These are phyloP conservation scores for Kwoniella europaea DNA, from an alignment of 768 basidiomycete species.

Conservation along the genomic window DNA sequence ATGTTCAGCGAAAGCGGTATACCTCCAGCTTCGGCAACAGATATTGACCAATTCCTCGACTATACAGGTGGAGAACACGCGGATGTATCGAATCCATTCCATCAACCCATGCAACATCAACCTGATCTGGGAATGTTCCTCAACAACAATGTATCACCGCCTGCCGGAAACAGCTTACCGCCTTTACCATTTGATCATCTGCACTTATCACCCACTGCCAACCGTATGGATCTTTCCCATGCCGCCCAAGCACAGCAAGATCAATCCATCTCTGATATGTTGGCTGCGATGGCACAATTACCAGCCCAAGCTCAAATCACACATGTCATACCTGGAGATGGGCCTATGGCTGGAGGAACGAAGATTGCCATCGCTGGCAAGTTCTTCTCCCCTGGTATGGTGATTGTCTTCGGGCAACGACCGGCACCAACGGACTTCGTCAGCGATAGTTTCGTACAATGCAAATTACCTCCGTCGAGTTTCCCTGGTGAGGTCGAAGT, in stretches of 20 bases:
- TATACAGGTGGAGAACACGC: slow-evolving; percentile 42
- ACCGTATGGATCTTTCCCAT: slow-evolving; percentile 20
- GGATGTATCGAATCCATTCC: slow-evolving; percentile 31
- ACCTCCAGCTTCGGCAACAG: slow-evolving; percentile 33
- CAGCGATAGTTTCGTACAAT: slow-evolving; percentile 79
- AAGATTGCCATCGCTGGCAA: slow-evolving; percentile 92
- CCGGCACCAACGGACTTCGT: slow-evolving; percentile 73
- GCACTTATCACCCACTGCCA: slow-evolving; percentile 17
- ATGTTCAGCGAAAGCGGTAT: slow-evolving; percentile 45
- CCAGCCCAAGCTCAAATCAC: slow-evolving; percentile 61
- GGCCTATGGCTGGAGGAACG: slow-evolving; percentile 88
- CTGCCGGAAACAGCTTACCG: slow-evolving; percentile 12
- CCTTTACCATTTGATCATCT: slow-evolving; percentile 27
- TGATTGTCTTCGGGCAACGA: slow-evolving; percentile 84
- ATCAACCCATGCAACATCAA: slow-evolving; percentile 9
- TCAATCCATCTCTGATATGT: slow-evolving; percentile 23
- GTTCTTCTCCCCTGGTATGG: slow-evolving; percentile 68
- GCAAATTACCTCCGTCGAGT: slow-evolving; percentile 81
- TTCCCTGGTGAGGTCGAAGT: slow-evolving; percentile 85
- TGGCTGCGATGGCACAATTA: slow-evolving; percentile 19
- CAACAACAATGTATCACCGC: slow-evolving; percentile 10
- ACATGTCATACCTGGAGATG: slow-evolving; percentile 61
- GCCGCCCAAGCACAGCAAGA: slow-evolving; percentile 27
- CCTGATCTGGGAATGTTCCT: slow-evolving; percentile 12
- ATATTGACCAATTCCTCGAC: slow-evolving; percentile 48